Evolutionary conservation across 2,329 filamentous ascomycete species (phyloP).

Genomic region (Chrysosporium keratinophilum): DNA sequence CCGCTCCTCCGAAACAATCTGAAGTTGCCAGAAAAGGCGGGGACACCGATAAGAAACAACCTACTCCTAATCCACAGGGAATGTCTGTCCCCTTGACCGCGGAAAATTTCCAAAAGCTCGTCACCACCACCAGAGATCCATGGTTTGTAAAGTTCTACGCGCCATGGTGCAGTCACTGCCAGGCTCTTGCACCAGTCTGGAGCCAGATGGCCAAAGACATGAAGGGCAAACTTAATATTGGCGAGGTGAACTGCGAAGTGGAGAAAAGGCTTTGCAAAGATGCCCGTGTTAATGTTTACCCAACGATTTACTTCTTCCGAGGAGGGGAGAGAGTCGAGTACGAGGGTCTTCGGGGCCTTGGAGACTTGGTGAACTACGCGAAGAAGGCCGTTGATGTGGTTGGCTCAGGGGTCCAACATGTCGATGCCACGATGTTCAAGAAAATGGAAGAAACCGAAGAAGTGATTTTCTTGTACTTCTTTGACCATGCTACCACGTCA

Average conservation of each 20-base stretch:
- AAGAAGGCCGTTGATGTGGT: slow-evolving; percentile 74
- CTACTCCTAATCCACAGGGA: slow-evolving; percentile 65
- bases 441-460: slow-evolving; percentile 85
- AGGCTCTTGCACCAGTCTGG: slow-evolving; percentile 86
- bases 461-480: slow-evolving; percentile 95
- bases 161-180: slow-evolving; percentile 94
- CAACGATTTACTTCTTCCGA: slow-evolving; percentile 86
- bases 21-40: slow-evolving; percentile 6
- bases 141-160: slow-evolving; percentile 99
- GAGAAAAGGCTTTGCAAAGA: slow-evolving; percentile 89
- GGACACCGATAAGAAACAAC: slow-evolving; percentile 17
- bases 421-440: slow-evolving; percentile 65
- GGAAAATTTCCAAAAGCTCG: slow-evolving; percentile 73
- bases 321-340: slow-evolving; percentile 90
- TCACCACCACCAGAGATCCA: slow-evolving; percentile 77
- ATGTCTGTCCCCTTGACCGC: slow-evolving; percentile 64
- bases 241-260: slow-evolving; percentile 88
- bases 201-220: slow-evolving; percentile 80
- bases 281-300: slow-evolving; percentile 65
- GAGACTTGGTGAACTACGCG: slow-evolving; percentile 78
- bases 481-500: slow-evolving; percentile 83
- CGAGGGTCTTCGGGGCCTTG: slow-evolving; percentile 77
- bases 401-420: slow-evolving; percentile 65
- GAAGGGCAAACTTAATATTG: slow-evolving; percentile 79
- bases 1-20: slow-evolving; percentile 9